Conservation (phyloP, 2,329 filamentous ascomycete species). For the Huntiella omanensis region DNA sequence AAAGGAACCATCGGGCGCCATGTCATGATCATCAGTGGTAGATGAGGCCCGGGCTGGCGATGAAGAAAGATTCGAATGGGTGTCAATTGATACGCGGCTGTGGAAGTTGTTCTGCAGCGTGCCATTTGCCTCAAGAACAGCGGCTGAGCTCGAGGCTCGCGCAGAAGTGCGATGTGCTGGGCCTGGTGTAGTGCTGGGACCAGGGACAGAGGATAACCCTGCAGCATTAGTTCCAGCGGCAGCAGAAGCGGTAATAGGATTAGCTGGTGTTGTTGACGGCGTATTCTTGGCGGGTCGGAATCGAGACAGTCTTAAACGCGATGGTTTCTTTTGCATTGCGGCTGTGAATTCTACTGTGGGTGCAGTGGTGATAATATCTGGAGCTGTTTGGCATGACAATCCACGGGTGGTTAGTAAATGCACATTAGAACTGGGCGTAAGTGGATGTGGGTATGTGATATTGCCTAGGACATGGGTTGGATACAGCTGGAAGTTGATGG, state of each 20-base stretch:
- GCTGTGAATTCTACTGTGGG: slow-evolving; percentile 48
- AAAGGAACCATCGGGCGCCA: slow-evolving; percentile 5
- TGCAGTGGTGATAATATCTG: slow-evolving; percentile 76
- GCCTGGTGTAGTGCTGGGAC: slow-evolving; percentile 2
- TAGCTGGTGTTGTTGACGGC: slow-evolving; percentile 12
- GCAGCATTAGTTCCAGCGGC: neutral
- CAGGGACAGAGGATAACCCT: slow-evolving; percentile 2
- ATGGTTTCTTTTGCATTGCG: slow-evolving; percentile 32
- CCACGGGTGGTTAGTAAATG: neutral
- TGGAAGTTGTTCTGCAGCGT: slow-evolving; percentile 5
- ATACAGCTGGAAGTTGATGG: too few species aligned
- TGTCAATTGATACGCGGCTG: slow-evolving; percentile 1
- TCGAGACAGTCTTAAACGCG: slow-evolving; percentile 34
- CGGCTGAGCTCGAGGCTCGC: slow-evolving; percentile 6
- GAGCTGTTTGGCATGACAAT: slow-evolving; percentile 24
- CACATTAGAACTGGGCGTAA: too few species aligned
- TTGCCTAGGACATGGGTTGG: too few species aligned
- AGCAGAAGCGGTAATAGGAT: neutral
- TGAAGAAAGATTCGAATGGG: slow-evolving; percentile 4
- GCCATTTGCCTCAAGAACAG: slow-evolving; percentile 1
- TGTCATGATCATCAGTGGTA: slow-evolving; percentile 33
- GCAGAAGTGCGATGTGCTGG: slow-evolving; percentile 5
- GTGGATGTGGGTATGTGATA: neutral
- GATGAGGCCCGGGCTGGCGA: slow-evolving; percentile 1
- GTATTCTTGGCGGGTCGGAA: slow-evolving; percentile 34